Conservation (phyloP, 2,329 filamentous ascomycete genomes). For the Xylariaceae sp. region DNA sequence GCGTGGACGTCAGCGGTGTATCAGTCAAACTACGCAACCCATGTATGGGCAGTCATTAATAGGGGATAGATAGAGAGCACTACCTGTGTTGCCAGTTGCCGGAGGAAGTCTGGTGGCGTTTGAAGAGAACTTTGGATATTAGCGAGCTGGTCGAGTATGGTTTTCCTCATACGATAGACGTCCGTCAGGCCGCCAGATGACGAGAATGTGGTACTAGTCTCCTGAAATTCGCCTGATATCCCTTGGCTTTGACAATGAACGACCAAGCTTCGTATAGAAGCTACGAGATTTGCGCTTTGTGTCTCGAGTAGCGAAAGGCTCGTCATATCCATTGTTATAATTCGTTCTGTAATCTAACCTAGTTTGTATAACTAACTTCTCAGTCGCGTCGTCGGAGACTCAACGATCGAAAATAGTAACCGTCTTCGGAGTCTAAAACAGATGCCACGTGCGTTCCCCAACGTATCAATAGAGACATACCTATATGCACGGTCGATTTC, state of each 20-base stretch:
- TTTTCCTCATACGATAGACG: not conserved
- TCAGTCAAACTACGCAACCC: not conserved
- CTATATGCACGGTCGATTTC: too few relatives aligned
- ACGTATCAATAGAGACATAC: too few relatives aligned
- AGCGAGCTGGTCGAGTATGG: constrained; percentile 1
- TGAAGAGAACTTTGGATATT: constrained; percentile 1
- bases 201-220: not conserved
- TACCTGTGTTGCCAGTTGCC: constrained; percentile 3
- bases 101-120: constrained; percentile 1
- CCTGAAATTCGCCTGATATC: not conserved
- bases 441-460: too few relatives aligned
- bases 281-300: not conserved
- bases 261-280: not conserved
- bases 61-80: not conserved
- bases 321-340: not conserved
- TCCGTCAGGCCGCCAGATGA: not conserved
- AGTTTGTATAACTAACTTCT: too few relatives aligned
- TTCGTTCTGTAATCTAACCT: too few relatives aligned
- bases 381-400: not conserved
- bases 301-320: not conserved
- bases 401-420: too few relatives aligned
- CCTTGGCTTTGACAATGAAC: not conserved
- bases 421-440: too few relatives aligned
- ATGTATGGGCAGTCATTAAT: not conserved
- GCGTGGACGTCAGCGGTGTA: not conserved